Evolutionary conservation across 2,329 filamentous ascomycete genomes (phyloP), one percentile per base, ranked within the genome.

Genomic region (Hirsutella thompsonii): DNA sequence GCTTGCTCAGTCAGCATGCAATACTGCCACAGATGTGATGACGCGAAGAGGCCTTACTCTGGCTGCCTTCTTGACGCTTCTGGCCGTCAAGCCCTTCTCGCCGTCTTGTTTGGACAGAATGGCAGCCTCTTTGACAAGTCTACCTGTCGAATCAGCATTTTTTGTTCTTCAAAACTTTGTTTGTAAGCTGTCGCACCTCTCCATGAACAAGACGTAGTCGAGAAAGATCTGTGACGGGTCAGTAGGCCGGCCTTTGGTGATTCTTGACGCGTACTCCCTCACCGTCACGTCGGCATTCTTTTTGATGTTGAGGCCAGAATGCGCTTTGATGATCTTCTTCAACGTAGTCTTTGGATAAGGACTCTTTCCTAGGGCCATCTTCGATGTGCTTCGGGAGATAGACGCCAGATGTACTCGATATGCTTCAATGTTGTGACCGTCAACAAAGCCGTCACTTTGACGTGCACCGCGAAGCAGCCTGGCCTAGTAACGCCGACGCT

Each of bases 301-400:
- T 67, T 81, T 86, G 47, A 94, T 62, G 48, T 74, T 82, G 56
- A 81, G 79, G 47, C 84, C 82, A 8, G 86, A 83, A 60, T 94
- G 87, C 16, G 86, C 87, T 63, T 94, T 94, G 54, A 93, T 72
- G 45, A 93, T 90, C 61, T 88, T 89, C 62, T 88, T 92, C 52
- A 94, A 70, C 0, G 85, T 92, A 16, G 77, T 79, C 47, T 88
- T 80, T 10, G 88, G 88, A 54, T 94, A 94, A 13, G 85, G 69
- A 51, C 87, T 90, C 55, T 81, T 79, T 19, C 76, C 69, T 11
- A 60, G 51, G 3, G 56, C 58, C 59, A 63, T 62, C n/a, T 26
- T n/a, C n/a, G 32, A 14, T 16, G 13, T 16, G 32, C 9, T 18
- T n/a, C 16, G 14, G 14, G 8, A 4, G 9, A 16, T 34, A 8